Conservation (phyloP, 1,284 basidiomycete genomes). For the Leccinum colubrinum region DNA sequence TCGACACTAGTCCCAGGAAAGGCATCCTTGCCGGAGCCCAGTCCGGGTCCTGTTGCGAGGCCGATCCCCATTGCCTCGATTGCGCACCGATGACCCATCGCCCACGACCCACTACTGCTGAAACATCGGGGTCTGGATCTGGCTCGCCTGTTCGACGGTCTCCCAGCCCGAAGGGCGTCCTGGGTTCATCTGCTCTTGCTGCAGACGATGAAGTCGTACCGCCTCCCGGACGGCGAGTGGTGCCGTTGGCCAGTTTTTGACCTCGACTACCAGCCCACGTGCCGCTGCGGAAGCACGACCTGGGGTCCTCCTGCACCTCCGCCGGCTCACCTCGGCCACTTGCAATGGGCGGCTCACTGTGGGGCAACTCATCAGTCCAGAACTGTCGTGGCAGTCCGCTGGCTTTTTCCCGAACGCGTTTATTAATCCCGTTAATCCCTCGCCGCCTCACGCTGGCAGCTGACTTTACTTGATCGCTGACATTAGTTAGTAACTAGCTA, state of each 20-base stretch:
- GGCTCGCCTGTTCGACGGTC: conserved; percentile 63
- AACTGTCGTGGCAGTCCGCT: conserved; percentile 47
- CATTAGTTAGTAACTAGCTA: conserved; percentile 10
- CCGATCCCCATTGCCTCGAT: conserved; percentile 39
- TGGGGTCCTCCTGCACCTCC: conserved; percentile 43
- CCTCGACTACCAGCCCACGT: conserved; percentile 42
- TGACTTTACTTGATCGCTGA: conserved; percentile 31
- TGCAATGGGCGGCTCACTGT: conserved; percentile 38
- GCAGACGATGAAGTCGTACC: conserved; percentile 76
- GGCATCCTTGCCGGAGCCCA: conserved; percentile 34
- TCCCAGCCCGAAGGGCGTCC: conserved; percentile 67
- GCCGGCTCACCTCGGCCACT: conserved; percentile 36
- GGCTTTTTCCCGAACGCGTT: conserved; percentile 48
- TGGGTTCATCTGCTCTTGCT: conserved; percentile 73
- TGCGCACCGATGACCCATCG: conserved; percentile 36
- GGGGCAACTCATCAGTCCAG: conserved; percentile 38
- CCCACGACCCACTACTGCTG: conserved; percentile 42
- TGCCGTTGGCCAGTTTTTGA: conserved; percentile 46
- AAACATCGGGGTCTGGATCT: conserved; percentile 53
- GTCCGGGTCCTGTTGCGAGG: conserved; percentile 62
- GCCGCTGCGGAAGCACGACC: conserved; percentile 28
- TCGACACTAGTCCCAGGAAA: conserved; percentile 36
- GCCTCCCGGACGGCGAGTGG: conserved; percentile 42
- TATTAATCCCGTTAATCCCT: conserved; percentile 44
- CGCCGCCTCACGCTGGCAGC: conserved; percentile 52